These are phyloP conservation scores for Ophiostoma piceae DNA, from an alignment of 2,329 filamentous ascomycete genomes.

Conservation along the genomic window DNA sequence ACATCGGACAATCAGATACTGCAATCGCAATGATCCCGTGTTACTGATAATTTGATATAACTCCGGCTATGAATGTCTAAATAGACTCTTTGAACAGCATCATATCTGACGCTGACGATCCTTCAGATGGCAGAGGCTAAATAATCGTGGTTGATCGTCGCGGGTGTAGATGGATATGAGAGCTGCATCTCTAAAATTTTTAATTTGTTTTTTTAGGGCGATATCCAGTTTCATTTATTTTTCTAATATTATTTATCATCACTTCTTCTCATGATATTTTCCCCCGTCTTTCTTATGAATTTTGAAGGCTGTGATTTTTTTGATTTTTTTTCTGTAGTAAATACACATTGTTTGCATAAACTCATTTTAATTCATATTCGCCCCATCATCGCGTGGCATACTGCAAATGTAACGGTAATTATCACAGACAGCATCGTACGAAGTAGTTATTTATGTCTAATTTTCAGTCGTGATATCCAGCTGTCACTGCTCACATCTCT, in stretches of 20 bases:
- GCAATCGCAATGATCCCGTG: no score
- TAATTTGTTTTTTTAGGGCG: no score
- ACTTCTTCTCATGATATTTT: no score
- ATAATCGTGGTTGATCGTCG: neutral
- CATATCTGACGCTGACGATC: neutral
- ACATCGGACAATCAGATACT: no score
- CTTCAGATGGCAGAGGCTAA: neutral
- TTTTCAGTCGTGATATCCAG: neutral
- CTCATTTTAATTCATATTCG: neutral
- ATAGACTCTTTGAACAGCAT: neutral
- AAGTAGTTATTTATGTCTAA: neutral
- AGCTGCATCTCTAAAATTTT: no score
- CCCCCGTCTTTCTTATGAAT: no score
- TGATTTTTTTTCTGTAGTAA: no score
- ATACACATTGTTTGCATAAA: neutral
- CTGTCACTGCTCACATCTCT: neutral
- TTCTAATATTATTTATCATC: no score
- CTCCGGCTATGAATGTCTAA: neutral
- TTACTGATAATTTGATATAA: no score
- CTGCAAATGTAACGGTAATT: neutral
- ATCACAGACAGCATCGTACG: neutral
- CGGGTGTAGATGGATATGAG: neutral
- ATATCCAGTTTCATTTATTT: no score
- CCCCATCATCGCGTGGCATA: neutral
- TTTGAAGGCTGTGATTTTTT: no score